Evolutionary conservation across 2,329 filamentous ascomycete genomes (phyloP), one percentile per base, ranked within the genome.

Genomic region (Pyrenochaeta sp.): DNA sequence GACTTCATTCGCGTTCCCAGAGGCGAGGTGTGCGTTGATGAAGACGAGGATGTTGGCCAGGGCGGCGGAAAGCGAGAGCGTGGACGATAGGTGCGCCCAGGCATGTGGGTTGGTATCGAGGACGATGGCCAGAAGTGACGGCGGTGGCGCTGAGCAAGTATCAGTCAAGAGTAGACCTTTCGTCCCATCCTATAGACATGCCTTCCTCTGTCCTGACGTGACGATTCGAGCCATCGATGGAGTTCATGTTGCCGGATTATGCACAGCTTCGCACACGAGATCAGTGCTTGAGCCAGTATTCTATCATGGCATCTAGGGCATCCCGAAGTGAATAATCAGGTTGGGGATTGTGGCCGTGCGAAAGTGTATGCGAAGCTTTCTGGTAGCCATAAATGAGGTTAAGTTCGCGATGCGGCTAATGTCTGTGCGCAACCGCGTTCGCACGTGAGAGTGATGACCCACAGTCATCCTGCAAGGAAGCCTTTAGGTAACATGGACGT

Each of bases 21-120:
- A 93, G 63, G 95, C 92, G 29, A 99, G 85, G 73, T 99, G 96
- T 49, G 94, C 92, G 76, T 99, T 98, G 79, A 97, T 88, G 79
- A 97, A 98, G 80, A 99, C 89, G 69, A 98, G 88, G 60, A 98
- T 85, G 77, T 94, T 90, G 57, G 94, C 91, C 55, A 99, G 82
- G 56, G 92, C 92, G 69, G 90, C 89, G 44, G 90, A 90, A 56
- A 99, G 85, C 23, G 94, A 87, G 7, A 98, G 87, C 29, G 85
- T 85, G 51, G 86, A 78, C 56, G 88, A 82, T 39, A 98, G 85
- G 55, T 91, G 83, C 6, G 91, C 87, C 95, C 95, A 97, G 66
- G 95, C 93, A 66, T 93, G 90, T 2, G 95, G 95, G 74, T 99
- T 99, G 21, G 94, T 97, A 80, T 99, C 95, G 79, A 99, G 85